These are phyloP conservation scores for Mucor sp. DNA, from an alignment of 371 early-diverging fungal species.

Conservation along the genomic window DNA sequence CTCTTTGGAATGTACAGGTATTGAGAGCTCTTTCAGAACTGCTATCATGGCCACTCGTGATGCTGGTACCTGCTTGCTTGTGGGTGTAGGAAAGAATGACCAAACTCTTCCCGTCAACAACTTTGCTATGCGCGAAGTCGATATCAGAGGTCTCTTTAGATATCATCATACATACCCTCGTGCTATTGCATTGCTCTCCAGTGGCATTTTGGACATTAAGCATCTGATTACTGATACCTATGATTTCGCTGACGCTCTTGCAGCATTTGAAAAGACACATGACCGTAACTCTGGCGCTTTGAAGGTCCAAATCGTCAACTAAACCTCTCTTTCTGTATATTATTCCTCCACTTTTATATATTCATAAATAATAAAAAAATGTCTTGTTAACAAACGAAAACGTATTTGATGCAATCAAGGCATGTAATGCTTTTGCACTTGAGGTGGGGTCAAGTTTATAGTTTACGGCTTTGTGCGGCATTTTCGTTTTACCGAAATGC, in stretches of 20 bases:
- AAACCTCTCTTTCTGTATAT: slow-evolving; percentile 1
- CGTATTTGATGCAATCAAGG: too few relatives aligned
- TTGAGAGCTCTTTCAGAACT: slow-evolving; percentile 45
- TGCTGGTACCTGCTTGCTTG: slow-evolving; percentile 46
- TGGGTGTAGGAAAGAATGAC: slow-evolving; percentile 51
- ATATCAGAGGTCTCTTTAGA: slow-evolving; percentile 44
- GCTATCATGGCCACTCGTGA: slow-evolving; percentile 49
- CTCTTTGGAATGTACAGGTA: slow-evolving; percentile 47
- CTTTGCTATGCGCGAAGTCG: slow-evolving; percentile 55
- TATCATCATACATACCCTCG: slow-evolving; percentile 52
- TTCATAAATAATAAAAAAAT: not conserved
- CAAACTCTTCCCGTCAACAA: slow-evolving; percentile 48
- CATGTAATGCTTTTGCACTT: too few relatives aligned
- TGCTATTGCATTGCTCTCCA: slow-evolving; percentile 38
- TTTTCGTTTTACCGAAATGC: not conserved
- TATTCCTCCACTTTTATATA: not conserved
- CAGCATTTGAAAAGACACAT: slow-evolving; percentile 44
- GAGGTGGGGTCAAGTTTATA: not conserved
- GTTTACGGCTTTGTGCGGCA: not conserved
- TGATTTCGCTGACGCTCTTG: slow-evolving; percentile 45
- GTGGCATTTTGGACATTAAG: slow-evolving; percentile 39
- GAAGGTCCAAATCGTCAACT: slow-evolving; percentile 48
- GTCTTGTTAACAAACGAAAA: too few relatives aligned
- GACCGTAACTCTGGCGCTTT: slow-evolving; percentile 42
- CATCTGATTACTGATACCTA: slow-evolving; percentile 44